These are phyloP conservation scores for Sclerotinia borealis DNA, from an alignment of 2,329 filamentous ascomycete species.

Conservation along the genomic window DNA sequence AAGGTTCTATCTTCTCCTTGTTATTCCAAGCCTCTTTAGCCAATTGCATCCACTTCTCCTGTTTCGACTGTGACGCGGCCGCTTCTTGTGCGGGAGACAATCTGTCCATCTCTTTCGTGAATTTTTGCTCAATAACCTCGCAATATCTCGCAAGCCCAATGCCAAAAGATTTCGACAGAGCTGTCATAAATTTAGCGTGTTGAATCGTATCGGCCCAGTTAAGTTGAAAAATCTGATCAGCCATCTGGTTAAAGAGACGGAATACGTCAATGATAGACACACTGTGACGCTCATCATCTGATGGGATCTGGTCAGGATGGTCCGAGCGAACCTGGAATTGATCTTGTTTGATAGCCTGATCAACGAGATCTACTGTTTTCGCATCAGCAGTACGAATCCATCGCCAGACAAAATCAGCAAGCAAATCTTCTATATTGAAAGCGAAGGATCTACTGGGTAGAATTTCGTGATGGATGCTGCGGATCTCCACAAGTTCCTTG, in stretches of 20 bases:
- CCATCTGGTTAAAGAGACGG: constrained; percentile 84
- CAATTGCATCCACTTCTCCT: constrained; percentile 88
- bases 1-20: constrained; percentile 91
- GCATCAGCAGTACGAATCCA: constrained; percentile 81
- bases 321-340: constrained; percentile 70
- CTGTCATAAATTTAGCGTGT: constrained; percentile 95
- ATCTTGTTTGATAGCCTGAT: constrained; percentile 87
- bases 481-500: constrained; percentile 77
- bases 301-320: constrained; percentile 54
- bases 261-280: constrained; percentile 92
- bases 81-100: constrained; percentile 82
- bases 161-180: constrained; percentile 77
- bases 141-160: constrained; percentile 82
- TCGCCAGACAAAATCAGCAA: constrained; percentile 92
- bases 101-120: constrained; percentile 88
- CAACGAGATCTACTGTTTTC: constrained; percentile 77
- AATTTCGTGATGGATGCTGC: constrained; percentile 69
- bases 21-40: constrained; percentile 90
- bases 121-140: constrained; percentile 79
- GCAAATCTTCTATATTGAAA: constrained; percentile 78
- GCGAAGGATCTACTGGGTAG: constrained; percentile 71
- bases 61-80: constrained; percentile 68
- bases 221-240: constrained; percentile 78
- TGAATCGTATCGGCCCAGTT: constrained; percentile 93
- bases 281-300: constrained; percentile 83